phyloP scores from a whole-genome alignment of 768 basidiomycete species.

The Naganishia antarctica region DNA sequence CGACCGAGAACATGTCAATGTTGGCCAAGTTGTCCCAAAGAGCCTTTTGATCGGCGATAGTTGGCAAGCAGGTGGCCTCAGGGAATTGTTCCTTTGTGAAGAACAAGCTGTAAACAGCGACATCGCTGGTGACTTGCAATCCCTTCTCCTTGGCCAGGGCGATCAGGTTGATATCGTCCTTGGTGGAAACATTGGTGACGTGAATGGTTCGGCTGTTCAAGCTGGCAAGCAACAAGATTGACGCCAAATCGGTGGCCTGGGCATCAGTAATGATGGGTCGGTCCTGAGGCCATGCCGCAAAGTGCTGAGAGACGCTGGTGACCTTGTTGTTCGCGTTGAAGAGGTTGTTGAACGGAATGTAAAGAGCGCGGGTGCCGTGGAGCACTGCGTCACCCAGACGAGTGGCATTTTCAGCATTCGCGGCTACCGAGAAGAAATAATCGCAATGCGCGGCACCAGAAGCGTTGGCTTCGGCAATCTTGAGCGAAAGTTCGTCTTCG shows the following conservation, averaged over 20 bases:
- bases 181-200: slow-evolving; percentile 77
- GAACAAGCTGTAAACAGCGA: slow-evolving; percentile 85
- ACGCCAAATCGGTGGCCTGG: slow-evolving; percentile 83
- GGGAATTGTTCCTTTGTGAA: slow-evolving; percentile 74
- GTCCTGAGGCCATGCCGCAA: slow-evolving; percentile 80
- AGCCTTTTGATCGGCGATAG: slow-evolving; percentile 67
- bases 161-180: slow-evolving; percentile 83
- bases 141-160: slow-evolving; percentile 89
- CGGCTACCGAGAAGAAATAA: slow-evolving; percentile 75
- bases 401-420: slow-evolving; percentile 62
- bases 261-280: slow-evolving; percentile 95
- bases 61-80: slow-evolving; percentile 61
- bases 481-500: slow-evolving; percentile 63
- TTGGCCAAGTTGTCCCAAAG: slow-evolving; percentile 78
- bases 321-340: slow-evolving; percentile 55
- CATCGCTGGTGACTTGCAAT: slow-evolving; percentile 92
- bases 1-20: slow-evolving; percentile 88
- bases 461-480: slow-evolving; percentile 64
- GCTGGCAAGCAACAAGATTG: slow-evolving; percentile 86
- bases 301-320: slow-evolving; percentile 75
- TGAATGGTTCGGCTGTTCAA: slow-evolving; percentile 84
- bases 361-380: slow-evolving; percentile 76
- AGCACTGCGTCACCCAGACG: slow-evolving; percentile 62
- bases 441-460: slow-evolving; percentile 72
- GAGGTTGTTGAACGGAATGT: slow-evolving; percentile 66